Percentiles rank a stretch among this genome's conserved stretches.
phyloP scores from a whole-genome alignment of 345 rosid species.

The Dovyalis caffra region DNA sequence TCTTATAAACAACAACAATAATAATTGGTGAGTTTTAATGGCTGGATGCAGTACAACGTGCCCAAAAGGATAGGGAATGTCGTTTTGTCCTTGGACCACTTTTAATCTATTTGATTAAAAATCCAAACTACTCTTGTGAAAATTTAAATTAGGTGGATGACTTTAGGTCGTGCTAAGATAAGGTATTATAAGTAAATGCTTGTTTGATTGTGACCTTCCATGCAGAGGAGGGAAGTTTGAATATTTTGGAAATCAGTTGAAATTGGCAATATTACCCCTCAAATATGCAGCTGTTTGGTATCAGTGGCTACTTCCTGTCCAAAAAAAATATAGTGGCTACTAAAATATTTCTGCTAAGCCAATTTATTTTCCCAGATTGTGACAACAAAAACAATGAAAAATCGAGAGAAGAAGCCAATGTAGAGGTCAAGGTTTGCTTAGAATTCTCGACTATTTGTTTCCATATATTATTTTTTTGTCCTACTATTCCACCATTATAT shows the following conservation, averaged over 20 bases:
- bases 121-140: background rate
- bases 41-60: background rate
- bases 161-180: background rate
- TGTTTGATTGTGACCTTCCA: background rate
- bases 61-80: slow-evolving; percentile 8
- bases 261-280: background rate
- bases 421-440: background rate
- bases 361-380: background rate
- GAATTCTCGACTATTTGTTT: background rate
- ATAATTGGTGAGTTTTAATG: background rate
- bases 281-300: background rate
- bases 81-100: slow-evolving; percentile 1
- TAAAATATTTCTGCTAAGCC: background rate
- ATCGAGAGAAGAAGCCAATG: background rate
- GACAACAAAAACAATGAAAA: background rate
- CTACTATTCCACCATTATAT: too few relatives aligned
- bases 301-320: background rate
- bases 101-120: background rate
- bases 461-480: background rate
- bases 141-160: slow-evolving; percentile 8
- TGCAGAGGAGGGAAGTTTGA: background rate
- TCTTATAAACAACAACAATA: background rate
- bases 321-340: background rate
- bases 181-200: background rate
- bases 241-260: background rate